phyloP scores from a whole-genome alignment of 768 basidiomycete species.

The Amylocystis lapponica region DNA sequence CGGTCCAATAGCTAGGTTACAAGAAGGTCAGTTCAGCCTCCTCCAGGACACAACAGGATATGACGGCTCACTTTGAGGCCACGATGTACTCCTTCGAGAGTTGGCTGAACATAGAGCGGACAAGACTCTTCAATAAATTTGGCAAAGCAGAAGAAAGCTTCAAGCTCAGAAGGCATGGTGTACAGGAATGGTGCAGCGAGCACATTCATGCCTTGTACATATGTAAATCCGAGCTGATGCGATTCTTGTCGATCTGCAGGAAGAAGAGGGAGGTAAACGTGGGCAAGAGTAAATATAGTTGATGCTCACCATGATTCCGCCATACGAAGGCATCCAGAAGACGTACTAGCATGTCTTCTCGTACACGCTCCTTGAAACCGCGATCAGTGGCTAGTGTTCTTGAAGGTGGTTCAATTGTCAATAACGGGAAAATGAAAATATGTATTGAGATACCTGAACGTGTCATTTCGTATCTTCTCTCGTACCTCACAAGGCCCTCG shows the following conservation, averaged over 20 bases:
- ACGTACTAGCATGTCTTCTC: slow-evolving; percentile 94
- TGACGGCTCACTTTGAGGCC: slow-evolving; percentile 71
- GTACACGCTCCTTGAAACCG: slow-evolving; percentile 95
- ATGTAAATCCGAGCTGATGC: slow-evolving; percentile 84
- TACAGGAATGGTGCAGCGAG: slow-evolving; percentile 97
- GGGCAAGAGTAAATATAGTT: not conserved
- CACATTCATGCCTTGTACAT: slow-evolving; percentile 99
- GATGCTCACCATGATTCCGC: slow-evolving; percentile 70
- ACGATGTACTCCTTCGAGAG: slow-evolving; percentile 90
- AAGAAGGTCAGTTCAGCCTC: not conserved
- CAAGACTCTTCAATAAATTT: slow-evolving; percentile 94
- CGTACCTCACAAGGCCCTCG: slow-evolving; percentile 83
- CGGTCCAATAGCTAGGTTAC: slow-evolving; percentile 77
- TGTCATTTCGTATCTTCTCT: slow-evolving; percentile 94
- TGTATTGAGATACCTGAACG: slow-evolving; percentile 62
- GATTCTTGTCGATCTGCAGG: slow-evolving; percentile 65
- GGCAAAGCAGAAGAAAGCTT: slow-evolving; percentile 95
- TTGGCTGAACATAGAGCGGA: slow-evolving; percentile 96
- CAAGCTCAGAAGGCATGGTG: slow-evolving; percentile 95
- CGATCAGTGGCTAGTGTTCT: slow-evolving; percentile 94
- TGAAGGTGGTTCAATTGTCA: not conserved
- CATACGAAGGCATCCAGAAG: slow-evolving; percentile 98
- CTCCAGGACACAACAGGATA: not conserved
- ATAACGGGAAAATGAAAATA: not conserved
- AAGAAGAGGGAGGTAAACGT: not conserved